phyloP scores from a whole-genome alignment of 2,329 filamentous ascomycete genomes.

The Coniella vitis region DNA sequence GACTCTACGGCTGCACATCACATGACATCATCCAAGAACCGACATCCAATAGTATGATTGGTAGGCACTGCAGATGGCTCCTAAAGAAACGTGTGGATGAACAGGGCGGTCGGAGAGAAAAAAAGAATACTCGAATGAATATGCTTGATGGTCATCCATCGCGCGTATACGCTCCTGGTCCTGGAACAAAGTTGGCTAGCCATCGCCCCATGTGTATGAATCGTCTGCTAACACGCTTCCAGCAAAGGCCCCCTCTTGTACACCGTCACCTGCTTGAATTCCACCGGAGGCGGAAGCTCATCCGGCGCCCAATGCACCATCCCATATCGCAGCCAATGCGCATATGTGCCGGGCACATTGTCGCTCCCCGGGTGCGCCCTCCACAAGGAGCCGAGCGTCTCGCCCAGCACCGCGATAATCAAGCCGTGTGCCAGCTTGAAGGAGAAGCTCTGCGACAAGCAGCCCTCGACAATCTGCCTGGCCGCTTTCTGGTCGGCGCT shows the following conservation, averaged over 20 bases:
- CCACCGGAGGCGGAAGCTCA: conserved; percentile 28
- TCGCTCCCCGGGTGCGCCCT: conserved; percentile 42
- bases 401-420: conserved; percentile 40
- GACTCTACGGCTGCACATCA: too few relatives aligned
- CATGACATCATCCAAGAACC: too few relatives aligned
- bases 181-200: too few relatives aligned
- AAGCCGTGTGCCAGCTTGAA: conserved; percentile 51
- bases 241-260: conserved; percentile 24
- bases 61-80: too few relatives aligned
- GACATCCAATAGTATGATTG: too few relatives aligned
- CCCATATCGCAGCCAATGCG: conserved; percentile 45
- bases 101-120: too few relatives aligned
- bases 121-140: too few relatives aligned
- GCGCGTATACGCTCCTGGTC: too few relatives aligned
- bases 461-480: conserved; percentile 43
- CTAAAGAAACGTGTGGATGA: too few relatives aligned
- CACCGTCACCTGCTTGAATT: conserved; percentile 29
- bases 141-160: too few relatives aligned
- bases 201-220: too few relatives aligned
- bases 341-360: conserved; percentile 43
- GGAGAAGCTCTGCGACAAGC: conserved; percentile 42
- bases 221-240: too few relatives aligned
- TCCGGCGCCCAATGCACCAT: conserved; percentile 41
- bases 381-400: conserved; percentile 48
- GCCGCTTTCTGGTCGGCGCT: conserved; percentile 40